Percentiles rank a stretch among this genome's conserved stretches.
Conservation (phyloP, 176 grass and related monocot species). For the Aegilops speltoides region DNA sequence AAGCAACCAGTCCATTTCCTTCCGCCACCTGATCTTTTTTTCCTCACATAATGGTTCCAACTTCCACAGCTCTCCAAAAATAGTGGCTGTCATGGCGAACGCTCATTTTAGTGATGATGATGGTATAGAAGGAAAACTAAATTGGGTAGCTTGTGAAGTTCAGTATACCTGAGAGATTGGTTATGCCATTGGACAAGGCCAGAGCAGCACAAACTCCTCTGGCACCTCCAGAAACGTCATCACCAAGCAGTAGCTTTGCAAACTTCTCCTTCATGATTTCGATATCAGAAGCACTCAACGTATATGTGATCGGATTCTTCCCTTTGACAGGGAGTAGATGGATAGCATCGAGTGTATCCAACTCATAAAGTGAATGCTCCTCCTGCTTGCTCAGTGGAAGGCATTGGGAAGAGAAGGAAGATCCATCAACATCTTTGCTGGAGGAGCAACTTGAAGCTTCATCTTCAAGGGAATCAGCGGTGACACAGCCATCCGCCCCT, state of each 20-base stretch:
- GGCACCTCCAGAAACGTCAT: conserved; percentile 80
- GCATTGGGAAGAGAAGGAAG: conserved; percentile 76
- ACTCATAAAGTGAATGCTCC: conserved; percentile 57
- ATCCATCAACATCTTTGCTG: conserved; percentile 65
- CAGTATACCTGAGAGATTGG: conserved; percentile 77
- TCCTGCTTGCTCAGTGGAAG: conserved; percentile 55
- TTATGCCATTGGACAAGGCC: conserved; percentile 86
- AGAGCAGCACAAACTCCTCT: conserved; percentile 72
- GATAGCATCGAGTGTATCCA: conserved; percentile 44
- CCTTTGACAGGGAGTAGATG: conserved; percentile 66
- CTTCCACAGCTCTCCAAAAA: conserved; percentile 98
- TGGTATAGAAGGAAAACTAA: background rate
- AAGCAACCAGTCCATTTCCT: conserved; percentile 98
- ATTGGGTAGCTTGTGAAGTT: background rate
- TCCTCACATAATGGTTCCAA: conserved; percentile 79
- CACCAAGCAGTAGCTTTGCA: conserved; percentile 83
- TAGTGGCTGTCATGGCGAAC: conserved; percentile 51
- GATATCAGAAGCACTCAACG: conserved; percentile 67
- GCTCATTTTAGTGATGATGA: conserved; percentile 1
- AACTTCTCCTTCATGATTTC: conserved; percentile 94
- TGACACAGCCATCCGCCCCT: conserved; percentile 56
- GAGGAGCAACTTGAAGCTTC: conserved; percentile 92
- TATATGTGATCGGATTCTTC: conserved; percentile 65
- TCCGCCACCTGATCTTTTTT: conserved; percentile 80
- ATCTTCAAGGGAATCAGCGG: conserved; percentile 76